Base-by-base conservation (phyloP, 176 grass and related monocot genomes). In the Cenchrus americanus region DNA sequence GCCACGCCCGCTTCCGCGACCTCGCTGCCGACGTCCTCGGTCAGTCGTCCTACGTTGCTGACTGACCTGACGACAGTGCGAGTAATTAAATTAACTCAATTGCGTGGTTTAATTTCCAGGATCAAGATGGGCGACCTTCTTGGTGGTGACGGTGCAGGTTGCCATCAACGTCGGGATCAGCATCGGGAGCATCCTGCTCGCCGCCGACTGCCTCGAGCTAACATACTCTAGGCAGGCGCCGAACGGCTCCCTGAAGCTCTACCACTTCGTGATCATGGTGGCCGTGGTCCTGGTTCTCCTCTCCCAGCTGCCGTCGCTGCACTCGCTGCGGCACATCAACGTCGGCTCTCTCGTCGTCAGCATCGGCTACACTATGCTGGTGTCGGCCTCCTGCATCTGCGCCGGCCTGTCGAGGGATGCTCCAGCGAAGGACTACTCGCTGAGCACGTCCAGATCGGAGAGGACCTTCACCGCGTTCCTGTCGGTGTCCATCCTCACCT, bases 271-370 rank as follows among this genome's bases (percentile, higher is more conserved):
- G 81, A 78, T 97, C 48, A 43, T 91, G 69, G 92, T 93, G 32
- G 86, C 90, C 0, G 58, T 91, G 40, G 95, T 93, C 48, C 80
- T 97, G 68, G 68, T 90, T 9, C 53, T 89, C n/a, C 90, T 94
- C 9, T 94, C 95, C 37, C 95, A 97, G 82, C 42, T 97, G 58
- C 92, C 95, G 46, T 97, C 95, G 40, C 92, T 94, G 74, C 92
- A 97, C 82, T 94, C 90, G 59, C 88, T 97, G 46, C 95, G 92
- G 0, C 80, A 97, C 75, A 94, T 94, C 81, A 97, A 94, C 86
- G 88, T 97, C 23, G 92, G 71, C 32, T 97, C 95, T 0, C 90
- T 94, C 0, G 1, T 94, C 37, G 86, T 92, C 10, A 81, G 86
- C 82, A 75, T 94, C 55, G 88, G 70, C 65, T 97, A 97, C 83